Percentiles rank a stretch among this genome's conserved stretches.
Conservation (phyloP, 208 protist species). For the Crithidia acanthocephali region DNA sequence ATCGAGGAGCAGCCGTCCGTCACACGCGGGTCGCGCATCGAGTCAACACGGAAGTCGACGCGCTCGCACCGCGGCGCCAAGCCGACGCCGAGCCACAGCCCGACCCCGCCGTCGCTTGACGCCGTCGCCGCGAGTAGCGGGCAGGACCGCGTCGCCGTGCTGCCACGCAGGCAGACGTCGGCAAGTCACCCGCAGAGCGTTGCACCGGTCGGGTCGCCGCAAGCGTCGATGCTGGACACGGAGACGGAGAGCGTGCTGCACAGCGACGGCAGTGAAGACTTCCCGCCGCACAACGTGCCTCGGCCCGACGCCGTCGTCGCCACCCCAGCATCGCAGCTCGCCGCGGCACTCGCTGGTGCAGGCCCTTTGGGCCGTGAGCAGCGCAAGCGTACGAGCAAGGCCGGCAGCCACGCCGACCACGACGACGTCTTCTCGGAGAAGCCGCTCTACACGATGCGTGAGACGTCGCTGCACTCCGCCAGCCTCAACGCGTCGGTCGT, state of each 20-base stretch:
- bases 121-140: constrained; percentile 7
- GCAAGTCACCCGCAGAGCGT: constrained; percentile 11
- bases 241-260: constrained; percentile 17
- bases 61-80: constrained; percentile 15
- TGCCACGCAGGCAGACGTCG: constrained; percentile 13
- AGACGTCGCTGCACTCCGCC: constrained; percentile 1
- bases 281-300: constrained; percentile 1
- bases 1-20: constrained; percentile 29
- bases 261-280: constrained; percentile 16
- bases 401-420: not conserved
- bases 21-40: constrained; percentile 4
- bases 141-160: constrained; percentile 17
- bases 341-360: not conserved
- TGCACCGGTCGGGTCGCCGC: constrained; percentile 1
- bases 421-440: constrained; percentile 13
- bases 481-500: not conserved
- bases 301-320: not conserved
- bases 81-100: constrained; percentile 4
- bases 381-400: not conserved
- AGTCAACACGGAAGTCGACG: constrained; percentile 11
- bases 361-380: not conserved
- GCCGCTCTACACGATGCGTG: constrained; percentile 9
- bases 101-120: constrained; percentile 9
- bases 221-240: constrained; percentile 8
- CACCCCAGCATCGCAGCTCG: not conserved